Evolutionary conservation across 495 filamentous ascomycete species (phyloP), one percentile per base, ranked within the genome.

Genomic region (Aspergillus avenaceus): DNA sequence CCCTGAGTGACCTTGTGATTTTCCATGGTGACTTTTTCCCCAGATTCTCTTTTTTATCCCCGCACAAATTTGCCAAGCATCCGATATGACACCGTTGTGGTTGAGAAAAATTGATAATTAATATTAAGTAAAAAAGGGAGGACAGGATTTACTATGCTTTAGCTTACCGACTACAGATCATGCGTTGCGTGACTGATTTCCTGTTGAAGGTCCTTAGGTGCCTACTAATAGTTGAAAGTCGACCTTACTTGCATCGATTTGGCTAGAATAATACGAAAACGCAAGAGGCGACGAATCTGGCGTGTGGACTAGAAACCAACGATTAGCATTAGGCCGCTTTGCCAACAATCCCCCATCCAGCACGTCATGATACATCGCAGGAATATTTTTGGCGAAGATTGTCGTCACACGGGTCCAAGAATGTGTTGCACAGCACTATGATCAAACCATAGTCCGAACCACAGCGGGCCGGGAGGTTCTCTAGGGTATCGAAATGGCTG

Each of bases 61-160:
- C 56, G 52, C 56, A 59, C 45, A 49, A 42, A 48, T 14, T 26
- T 45, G 55, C 55, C 55, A 56, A 56, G 55, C 47, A 41, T 32
- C 37, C 11, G 23, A 23, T 21, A 52, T 38, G 44, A 54, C 36
- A 53, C 44, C 36, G 41, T 27, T 16, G 18, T 26, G 24, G 5
- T 21, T 18, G 19, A n/a, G n/a, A n/a, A n/a, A n/a, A n/a, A n/a
- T n/a, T n/a, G n/a, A n/a, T n/a, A n/a, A n/a, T n/a, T n/a, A n/a
- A n/a, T n/a, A n/a, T n/a, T n/a, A n/a, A n/a, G n/a, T n/a, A n/a
- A n/a, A n/a, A n/a, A n/a, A n/a, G n/a, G n/a, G n/a, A n/a, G 22
- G 36, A 38, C 22, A 14, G 36, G 13, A 38, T 18, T 38, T 14
- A 38, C 12, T 1, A n/a, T n/a, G n/a, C n/a, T n/a, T n/a, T n/a